Conservation (phyloP, 2,329 filamentous ascomycete genomes). For the Venturiaceae sp. region DNA sequence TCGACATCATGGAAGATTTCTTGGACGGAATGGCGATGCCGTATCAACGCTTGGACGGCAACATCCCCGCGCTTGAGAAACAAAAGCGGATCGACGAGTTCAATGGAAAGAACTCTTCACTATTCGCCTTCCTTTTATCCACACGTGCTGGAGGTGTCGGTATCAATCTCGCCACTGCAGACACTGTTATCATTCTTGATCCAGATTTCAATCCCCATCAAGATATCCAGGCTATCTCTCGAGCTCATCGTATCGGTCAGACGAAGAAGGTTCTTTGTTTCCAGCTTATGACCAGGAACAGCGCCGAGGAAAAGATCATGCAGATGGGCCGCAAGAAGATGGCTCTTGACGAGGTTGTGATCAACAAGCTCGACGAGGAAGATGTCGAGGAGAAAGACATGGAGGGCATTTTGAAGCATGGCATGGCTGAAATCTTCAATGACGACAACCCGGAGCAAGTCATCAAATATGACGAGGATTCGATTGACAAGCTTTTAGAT, state of each 20-base stretch:
- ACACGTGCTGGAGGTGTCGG: conserved; percentile 93
- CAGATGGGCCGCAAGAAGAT: conserved; percentile 94
- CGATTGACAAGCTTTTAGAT: conserved; percentile 87
- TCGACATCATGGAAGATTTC: conserved; percentile 88
- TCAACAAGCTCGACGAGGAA: conserved; percentile 83
- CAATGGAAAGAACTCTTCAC: conserved; percentile 70
- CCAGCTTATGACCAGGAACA: conserved; percentile 81
- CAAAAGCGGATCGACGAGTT: conserved; percentile 91
- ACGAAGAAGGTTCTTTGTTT: conserved; percentile 94
- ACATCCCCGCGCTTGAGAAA: conserved; percentile 70
- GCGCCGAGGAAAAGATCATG: conserved; percentile 91
- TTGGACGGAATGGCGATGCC: conserved; percentile 62
- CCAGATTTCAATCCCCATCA: conserved; percentile 98
- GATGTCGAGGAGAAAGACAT: conserved; percentile 71
- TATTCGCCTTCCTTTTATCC: conserved; percentile 88
- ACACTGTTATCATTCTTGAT: conserved; percentile 96
- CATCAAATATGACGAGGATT: conserved; percentile 70
- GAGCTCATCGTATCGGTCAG: conserved; percentile 93
- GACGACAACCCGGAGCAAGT: conserved; percentile 60
- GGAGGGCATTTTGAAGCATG: conserved; percentile 79
- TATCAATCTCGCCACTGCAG: conserved; percentile 93
- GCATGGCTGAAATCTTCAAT: conserved; percentile 76
- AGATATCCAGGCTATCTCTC: conserved; percentile 88
- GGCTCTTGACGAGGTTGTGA: conserved; percentile 87
- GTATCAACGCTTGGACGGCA: conserved; percentile 80